Percentiles rank a stretch among this genome's conserved stretches.
phyloP scores from a whole-genome alignment of 1,139 yeast genomes.

The Pichia sp. region DNA sequence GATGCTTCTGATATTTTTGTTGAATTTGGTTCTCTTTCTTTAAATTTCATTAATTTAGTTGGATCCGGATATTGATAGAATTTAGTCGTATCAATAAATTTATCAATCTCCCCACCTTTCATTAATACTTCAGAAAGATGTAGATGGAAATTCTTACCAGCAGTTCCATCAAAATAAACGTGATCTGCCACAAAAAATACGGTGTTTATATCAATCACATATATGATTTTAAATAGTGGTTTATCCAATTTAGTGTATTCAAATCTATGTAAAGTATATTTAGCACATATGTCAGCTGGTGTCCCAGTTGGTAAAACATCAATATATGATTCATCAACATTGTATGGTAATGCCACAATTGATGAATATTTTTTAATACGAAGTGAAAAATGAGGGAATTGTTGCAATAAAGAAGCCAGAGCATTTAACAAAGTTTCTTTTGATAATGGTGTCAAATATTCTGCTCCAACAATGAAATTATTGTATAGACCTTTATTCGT shows the following conservation, averaged over 20 bases:
- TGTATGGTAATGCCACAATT: background rate
- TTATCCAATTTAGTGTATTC: background rate
- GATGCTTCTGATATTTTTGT: background rate
- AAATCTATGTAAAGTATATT: constrained; percentile 5
- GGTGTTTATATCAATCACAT: constrained; percentile 8
- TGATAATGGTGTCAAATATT: background rate
- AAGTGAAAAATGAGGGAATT: constrained; percentile 4
- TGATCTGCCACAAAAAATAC: constrained; percentile 34
- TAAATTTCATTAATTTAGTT: constrained; percentile 7
- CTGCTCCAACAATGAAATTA: constrained; percentile 6
- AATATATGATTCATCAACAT: background rate
- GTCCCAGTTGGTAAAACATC: constrained; percentile 1
- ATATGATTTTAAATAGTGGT: constrained; percentile 17
- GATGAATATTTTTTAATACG: background rate
- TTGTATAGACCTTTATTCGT: constrained; percentile 1
- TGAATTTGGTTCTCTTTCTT: background rate
- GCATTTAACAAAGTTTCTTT: background rate
- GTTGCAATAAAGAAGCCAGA: background rate
- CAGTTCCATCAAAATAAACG: constrained; percentile 35
- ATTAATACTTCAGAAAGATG: constrained; percentile 1
- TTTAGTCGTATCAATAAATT: background rate
- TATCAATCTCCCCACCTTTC: background rate
- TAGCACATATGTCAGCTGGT: background rate
- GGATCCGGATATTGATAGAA: constrained; percentile 11
- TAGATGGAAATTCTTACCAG: constrained; percentile 33